Percentiles rank a stretch among this genome's conserved stretches.
Conservation (phyloP, 371 early-diverging fungal species). For the Apophysomyces elegans region DNA sequence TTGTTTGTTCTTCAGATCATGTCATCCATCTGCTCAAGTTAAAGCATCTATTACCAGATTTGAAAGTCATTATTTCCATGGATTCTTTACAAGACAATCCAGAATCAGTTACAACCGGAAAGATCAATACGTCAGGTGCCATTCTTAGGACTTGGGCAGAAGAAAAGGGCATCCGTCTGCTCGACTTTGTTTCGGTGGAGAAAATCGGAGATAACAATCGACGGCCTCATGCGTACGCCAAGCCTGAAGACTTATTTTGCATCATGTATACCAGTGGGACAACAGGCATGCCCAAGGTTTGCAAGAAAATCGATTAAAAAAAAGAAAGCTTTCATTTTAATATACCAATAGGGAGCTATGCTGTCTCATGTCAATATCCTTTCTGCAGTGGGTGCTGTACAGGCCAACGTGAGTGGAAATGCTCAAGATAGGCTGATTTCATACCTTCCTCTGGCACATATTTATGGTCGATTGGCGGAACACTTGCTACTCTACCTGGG, state of each 20-base stretch:
- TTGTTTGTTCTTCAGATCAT: slow-evolving; percentile 74
- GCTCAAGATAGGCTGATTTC: slow-evolving; percentile 54
- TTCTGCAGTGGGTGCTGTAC: slow-evolving; percentile 28
- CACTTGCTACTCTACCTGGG: slow-evolving; percentile 37
- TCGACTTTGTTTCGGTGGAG: slow-evolving; percentile 70
- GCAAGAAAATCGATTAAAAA: neutral
- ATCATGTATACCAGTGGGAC: slow-evolving; percentile 47
- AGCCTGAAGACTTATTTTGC: slow-evolving; percentile 65
- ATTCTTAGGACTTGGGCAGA: slow-evolving; percentile 54
- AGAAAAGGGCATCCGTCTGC: slow-evolving; percentile 51
- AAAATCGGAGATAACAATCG: slow-evolving; percentile 44
- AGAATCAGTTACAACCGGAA: slow-evolving; percentile 15
- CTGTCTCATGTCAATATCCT: slow-evolving; percentile 57
- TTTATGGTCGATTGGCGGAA: slow-evolving; percentile 78
- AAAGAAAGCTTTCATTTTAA: neutral
- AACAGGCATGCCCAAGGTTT: slow-evolving; percentile 74
- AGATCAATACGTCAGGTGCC: slow-evolving; percentile 12
- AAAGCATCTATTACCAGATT: slow-evolving; percentile 52
- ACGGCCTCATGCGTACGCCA: slow-evolving; percentile 41
- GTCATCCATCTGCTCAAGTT: slow-evolving; percentile 66
- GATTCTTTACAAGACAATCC: slow-evolving; percentile 56
- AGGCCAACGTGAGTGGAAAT: slow-evolving; percentile 15
- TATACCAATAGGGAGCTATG: slow-evolving; percentile 51
- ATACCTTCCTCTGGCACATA: slow-evolving; percentile 94
- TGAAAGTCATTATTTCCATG: slow-evolving; percentile 82